Evolutionary conservation across 1,139 yeast species (phyloP).

Genomic region (Hemisphaericaspora lyxosophila): DNA sequence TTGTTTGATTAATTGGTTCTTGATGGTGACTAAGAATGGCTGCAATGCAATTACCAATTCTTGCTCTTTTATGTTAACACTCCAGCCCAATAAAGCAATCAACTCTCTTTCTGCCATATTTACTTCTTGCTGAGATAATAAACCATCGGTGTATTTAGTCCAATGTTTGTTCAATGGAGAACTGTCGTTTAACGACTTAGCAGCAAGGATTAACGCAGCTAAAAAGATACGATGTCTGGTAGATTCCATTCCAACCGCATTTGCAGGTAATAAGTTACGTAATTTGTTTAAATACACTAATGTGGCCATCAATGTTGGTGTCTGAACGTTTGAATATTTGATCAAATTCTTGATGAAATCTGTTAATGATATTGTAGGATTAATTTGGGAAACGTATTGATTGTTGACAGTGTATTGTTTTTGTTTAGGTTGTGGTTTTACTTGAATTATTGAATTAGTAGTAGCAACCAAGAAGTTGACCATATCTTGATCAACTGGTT

Average conservation of each 20-base stretch:
- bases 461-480: constrained; percentile 76
- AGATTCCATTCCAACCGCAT: constrained; percentile 90
- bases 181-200: constrained; percentile 88
- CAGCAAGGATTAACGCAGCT: constrained; percentile 83
- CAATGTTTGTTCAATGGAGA: constrained; percentile 95
- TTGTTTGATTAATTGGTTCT: constrained; percentile 31
- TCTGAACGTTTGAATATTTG: constrained; percentile 84
- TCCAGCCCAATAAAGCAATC: constrained; percentile 81
- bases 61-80: constrained; percentile 62
- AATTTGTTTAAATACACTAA: constrained; percentile 78
- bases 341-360: constrained; percentile 72
- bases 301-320: constrained; percentile 92
- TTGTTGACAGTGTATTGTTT: neutral
- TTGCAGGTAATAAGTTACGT: constrained; percentile 75
- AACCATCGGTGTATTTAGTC: constrained; percentile 87
- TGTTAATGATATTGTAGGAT: constrained; percentile 36
- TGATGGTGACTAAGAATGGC: constrained; percentile 76
- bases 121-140: constrained; percentile 73
- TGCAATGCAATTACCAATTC: constrained; percentile 70
- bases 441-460: constrained; percentile 74
- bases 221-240: constrained; percentile 90
- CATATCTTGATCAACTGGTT: constrained; percentile 79
- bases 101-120: constrained; percentile 91
- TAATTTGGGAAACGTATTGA: constrained; percentile 12
- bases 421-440: constrained; percentile 26